Base-by-base conservation (phyloP, 2,329 filamentous ascomycete species). In the Nemania abortiva region DNA sequence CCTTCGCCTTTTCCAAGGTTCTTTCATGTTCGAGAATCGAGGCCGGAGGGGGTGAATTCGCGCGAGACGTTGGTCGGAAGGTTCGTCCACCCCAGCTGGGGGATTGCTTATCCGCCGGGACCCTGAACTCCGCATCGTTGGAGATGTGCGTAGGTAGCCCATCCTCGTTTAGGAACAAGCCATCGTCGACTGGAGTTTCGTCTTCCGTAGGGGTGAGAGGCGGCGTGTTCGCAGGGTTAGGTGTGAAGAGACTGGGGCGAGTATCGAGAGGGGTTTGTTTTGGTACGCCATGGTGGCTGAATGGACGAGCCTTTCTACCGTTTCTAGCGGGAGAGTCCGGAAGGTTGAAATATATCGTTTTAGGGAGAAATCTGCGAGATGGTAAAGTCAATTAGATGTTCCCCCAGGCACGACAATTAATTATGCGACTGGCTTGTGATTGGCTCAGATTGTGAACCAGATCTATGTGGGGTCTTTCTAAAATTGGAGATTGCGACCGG, bases 331-430 rank as follows among this genome's bases (percentile, higher is more conserved):
- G 85, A 3, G 63, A 50, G 47, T 86, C 85, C 11, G 89, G 88
- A 65, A 92, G 85, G 74, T 91, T 90, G 80, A 98, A 98, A 80
- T 97, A 91, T 77, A 97, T 86, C 49, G 95, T 98, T 80, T 97
- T 95, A 39, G 95, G 95, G 42, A 98, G 88, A 79, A 97, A 97
- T 66, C 95, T 97, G 78, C n/a, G 90, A 60, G 58, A 29, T 11
- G 10, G 20, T 63, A 18, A 47, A 58, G 37, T 67, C 65, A 53
- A 39, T 57, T 61, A 39, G n/a, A 45, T 39, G 34, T 47, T 31
- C n/a, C 56, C 29, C 18, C 29, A 49, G 22, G 20, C n/a, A 24
- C 56, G 42, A 54, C 27, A 39, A 47, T 27, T 20, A 34, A 22
- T 29, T 47, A 37, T 29, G 18, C 15, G 6, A 57, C 24, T 1